Percentiles rank a stretch among this genome's conserved stretches.
Evolutionary conservation across 768 basidiomycete species (phyloP).

Genomic region (Russula earlei): DNA sequence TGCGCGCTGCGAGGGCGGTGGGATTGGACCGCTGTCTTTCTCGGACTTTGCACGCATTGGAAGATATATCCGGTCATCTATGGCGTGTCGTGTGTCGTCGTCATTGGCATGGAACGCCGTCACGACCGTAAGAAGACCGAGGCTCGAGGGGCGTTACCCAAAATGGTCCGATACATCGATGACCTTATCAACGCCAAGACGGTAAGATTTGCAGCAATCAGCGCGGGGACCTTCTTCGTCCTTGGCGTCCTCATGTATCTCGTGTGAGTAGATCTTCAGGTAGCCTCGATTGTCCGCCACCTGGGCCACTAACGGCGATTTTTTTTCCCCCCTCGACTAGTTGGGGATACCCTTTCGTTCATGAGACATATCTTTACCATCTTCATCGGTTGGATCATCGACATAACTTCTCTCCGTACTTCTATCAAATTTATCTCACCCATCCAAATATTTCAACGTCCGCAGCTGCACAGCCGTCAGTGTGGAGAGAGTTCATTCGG

Average conservation of each 20-base stretch:
- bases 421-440: conserved; percentile 87
- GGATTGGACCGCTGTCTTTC: conserved; percentile 55
- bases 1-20: conserved; percentile 48
- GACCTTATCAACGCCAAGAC: conserved; percentile 41
- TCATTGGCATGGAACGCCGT: conserved; percentile 28
- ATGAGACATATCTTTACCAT: conserved; percentile 92
- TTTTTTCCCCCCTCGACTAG: conserved; percentile 33
- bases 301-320: not conserved
- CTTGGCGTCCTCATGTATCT: conserved; percentile 61
- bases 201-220: conserved; percentile 58
- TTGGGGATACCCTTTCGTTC: conserved; percentile 89
- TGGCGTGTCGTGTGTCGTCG: conserved; percentile 63
- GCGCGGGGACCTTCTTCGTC: conserved; percentile 54
- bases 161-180: conserved; percentile 19
- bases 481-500: conserved; percentile 40
- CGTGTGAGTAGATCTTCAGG: conserved; percentile 46
- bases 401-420: conserved; percentile 98
- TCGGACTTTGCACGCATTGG: conserved; percentile 87
- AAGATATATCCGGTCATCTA: conserved; percentile 97
- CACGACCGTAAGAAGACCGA: not conserved
- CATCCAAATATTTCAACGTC: conserved; percentile 40
- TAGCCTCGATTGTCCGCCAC: not conserved
- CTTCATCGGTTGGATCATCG: conserved; percentile 86
- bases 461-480: conserved; percentile 19
- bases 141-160: not conserved